Conservation (phyloP, 805 yeast genomes). For the Yamadazyma scolyti region DNA sequence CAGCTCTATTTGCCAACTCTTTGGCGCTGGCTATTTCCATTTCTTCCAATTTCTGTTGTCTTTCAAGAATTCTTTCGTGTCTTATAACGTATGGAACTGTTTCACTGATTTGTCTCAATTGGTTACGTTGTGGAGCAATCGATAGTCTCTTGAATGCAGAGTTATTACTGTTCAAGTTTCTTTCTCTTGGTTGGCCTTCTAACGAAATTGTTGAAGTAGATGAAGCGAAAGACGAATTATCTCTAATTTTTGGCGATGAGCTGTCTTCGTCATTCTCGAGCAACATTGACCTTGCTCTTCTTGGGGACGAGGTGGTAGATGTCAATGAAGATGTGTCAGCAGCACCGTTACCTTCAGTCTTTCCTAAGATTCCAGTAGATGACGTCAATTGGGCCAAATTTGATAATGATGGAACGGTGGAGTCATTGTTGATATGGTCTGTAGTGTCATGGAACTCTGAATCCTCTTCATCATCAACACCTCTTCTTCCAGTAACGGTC, state of each 20-base stretch:
- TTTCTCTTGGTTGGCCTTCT: slow-evolving; percentile 15
- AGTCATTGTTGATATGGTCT: slow-evolving; percentile 13
- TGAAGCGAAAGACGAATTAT: slow-evolving; percentile 25
- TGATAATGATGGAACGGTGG: slow-evolving; percentile 51
- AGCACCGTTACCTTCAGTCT: slow-evolving; percentile 14
- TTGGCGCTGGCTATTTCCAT: slow-evolving; percentile 74
- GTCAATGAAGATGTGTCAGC: slow-evolving; percentile 17
- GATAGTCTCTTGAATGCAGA: slow-evolving; percentile 41
- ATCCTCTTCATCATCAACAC: slow-evolving; percentile 18
- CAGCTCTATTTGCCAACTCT: slow-evolving; percentile 71
- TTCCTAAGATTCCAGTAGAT: slow-evolving; percentile 17
- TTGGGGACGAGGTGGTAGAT: slow-evolving; percentile 14
- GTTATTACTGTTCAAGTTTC: slow-evolving; percentile 19
- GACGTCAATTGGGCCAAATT: slow-evolving; percentile 53
- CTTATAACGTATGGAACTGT: slow-evolving; percentile 81
- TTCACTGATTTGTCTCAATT: slow-evolving; percentile 73
- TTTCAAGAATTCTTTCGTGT: slow-evolving; percentile 69
- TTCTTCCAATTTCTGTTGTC: slow-evolving; percentile 76
- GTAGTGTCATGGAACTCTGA: slow-evolving; percentile 27
- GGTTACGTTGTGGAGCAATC: slow-evolving; percentile 51
- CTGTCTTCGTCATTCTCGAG: slow-evolving; percentile 18
- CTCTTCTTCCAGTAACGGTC: slow-evolving; percentile 45
- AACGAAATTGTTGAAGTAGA: slow-evolving; percentile 27
- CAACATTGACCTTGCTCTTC: slow-evolving; percentile 32
- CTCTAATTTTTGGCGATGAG: slow-evolving; percentile 22